Evolutionary conservation across 495 filamentous ascomycete species (phyloP).

Genomic region (Talaromyces wortmannii): DNA sequence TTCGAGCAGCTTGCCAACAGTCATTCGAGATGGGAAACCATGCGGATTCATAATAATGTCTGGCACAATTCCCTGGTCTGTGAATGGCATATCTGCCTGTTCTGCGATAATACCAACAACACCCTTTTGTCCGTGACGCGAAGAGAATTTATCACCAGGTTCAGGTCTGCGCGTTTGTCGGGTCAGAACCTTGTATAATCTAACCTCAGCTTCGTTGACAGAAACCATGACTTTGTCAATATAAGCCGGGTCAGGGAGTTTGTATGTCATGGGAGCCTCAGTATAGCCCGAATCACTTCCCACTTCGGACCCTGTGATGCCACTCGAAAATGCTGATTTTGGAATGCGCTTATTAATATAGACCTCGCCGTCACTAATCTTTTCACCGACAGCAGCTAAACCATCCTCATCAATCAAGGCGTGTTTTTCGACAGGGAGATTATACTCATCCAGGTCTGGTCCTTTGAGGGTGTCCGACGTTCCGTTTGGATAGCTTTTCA

Average conservation of each 20-base stretch:
- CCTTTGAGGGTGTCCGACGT: slow-evolving; percentile 65
- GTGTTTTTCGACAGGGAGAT: slow-evolving; percentile 63
- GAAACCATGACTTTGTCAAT: slow-evolving; percentile 94
- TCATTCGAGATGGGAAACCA: slow-evolving; percentile 99
- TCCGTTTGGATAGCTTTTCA: slow-evolving; percentile 77
- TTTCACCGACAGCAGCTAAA: slow-evolving; percentile 72
- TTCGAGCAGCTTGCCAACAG: slow-evolving; percentile 96
- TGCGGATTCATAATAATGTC: slow-evolving; percentile 99
- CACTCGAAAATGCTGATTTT: slow-evolving; percentile 57
- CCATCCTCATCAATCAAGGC: slow-evolving; percentile 71
- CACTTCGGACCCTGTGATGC: slow-evolving; percentile 54
- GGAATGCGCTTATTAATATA: slow-evolving; percentile 86
- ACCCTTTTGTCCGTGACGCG: slow-evolving; percentile 96
- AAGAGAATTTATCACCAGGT: slow-evolving; percentile 97
- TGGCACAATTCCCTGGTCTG: slow-evolving; percentile 78
- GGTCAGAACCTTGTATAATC: slow-evolving; percentile 84
- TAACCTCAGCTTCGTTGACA: slow-evolving; percentile 70
- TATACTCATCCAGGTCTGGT: slow-evolving; percentile 46
- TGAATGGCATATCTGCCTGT: slow-evolving; percentile 96
- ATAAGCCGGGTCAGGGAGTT: slow-evolving; percentile 74
- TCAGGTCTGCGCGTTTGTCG: slow-evolving; percentile 91
- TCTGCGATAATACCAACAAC: slow-evolving; percentile 94
- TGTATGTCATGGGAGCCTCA: slow-evolving; percentile 71
- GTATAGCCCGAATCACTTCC: slow-evolving; percentile 51
- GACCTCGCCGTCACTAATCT: slow-evolving; percentile 65